A percentile compares a stretch with the other conserved stretches of the same genome.
Evolutionary conservation across 805 yeast species (phyloP).

Genomic region (Saccharomycopsis sp.): DNA sequence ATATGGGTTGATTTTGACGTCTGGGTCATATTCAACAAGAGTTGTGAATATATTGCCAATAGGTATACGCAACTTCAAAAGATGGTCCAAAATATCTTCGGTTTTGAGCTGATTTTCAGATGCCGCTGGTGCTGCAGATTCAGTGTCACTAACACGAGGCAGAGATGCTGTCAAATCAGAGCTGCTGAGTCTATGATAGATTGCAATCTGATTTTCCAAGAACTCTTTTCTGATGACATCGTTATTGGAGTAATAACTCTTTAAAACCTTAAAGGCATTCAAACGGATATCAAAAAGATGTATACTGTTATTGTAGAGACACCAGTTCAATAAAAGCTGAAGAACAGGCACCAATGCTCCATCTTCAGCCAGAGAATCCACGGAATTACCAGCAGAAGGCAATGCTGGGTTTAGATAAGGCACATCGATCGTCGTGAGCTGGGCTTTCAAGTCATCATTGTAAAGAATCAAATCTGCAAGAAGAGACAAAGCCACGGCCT

Average conservation of each 20-base stretch:
- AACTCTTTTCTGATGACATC: slow-evolving; percentile 54
- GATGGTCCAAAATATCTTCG: background rate
- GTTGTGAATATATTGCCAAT: slow-evolving; percentile 61
- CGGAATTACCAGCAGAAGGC: slow-evolving; percentile 28
- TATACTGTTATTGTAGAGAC: slow-evolving; percentile 68
- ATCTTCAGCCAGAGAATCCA: slow-evolving; percentile 23
- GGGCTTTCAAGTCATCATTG: slow-evolving; percentile 59
- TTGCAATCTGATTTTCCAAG: slow-evolving; percentile 55
- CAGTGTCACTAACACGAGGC: background rate
- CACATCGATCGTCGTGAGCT: slow-evolving; percentile 78
- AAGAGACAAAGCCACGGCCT: slow-evolving; percentile 63
- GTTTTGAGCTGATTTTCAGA: background rate
- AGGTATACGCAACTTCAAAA: slow-evolving; percentile 24
- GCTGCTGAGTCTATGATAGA: slow-evolving; percentile 29
- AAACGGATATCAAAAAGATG: slow-evolving; percentile 78
- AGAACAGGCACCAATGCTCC: slow-evolving; percentile 53
- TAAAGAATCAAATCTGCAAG: slow-evolving; percentile 70
- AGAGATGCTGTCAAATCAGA: background rate
- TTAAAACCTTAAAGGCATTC: slow-evolving; percentile 60
- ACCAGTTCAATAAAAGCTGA: slow-evolving; percentile 76
- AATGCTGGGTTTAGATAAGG: slow-evolving; percentile 80
- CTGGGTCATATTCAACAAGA: slow-evolving; percentile 70
- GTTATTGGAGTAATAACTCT: slow-evolving; percentile 63
- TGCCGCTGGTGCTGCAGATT: too few species aligned
- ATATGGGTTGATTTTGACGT: slow-evolving; percentile 73